These are phyloP conservation scores for Serendipita sp. DNA, from an alignment of 768 basidiomycete species.

Conservation along the genomic window DNA sequence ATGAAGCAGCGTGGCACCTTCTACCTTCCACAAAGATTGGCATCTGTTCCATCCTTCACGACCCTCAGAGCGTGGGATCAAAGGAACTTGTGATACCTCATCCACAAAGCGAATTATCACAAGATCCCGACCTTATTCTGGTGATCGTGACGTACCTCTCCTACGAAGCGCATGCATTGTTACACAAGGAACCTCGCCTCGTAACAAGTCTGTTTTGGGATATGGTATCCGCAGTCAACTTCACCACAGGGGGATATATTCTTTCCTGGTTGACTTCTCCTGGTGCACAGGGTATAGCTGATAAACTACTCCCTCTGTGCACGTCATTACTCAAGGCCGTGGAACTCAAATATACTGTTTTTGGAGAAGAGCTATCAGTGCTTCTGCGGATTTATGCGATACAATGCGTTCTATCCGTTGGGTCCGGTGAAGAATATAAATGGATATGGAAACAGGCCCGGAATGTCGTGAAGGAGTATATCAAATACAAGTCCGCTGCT, in stretches of 20 bases:
- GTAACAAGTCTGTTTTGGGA: too few relatives aligned
- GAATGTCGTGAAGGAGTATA: not conserved
- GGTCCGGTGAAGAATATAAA: not conserved
- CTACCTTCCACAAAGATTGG: too few relatives aligned
- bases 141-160: not conserved
- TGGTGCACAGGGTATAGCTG: not conserved
- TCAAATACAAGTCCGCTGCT: not conserved
- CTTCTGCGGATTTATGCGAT: not conserved
- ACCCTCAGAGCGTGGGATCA: too few relatives aligned
- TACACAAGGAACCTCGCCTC: not conserved
- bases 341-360: not conserved
- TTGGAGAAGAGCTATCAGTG: not conserved
- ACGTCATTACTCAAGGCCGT: not conserved
- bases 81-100: too few relatives aligned
- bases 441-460: conserved; percentile 1
- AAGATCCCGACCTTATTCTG: not conserved
- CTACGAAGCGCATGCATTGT: not conserved
- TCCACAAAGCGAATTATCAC: not conserved
- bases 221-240: too few relatives aligned
- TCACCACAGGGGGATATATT: not conserved
- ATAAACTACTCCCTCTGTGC: not conserved
- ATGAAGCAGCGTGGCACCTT: not conserved
- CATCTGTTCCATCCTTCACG: too few relatives aligned
- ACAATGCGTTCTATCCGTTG: not conserved
- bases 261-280: not conserved